Percentiles rank a stretch among this genome's conserved stretches.
Conservation (phyloP, 2,329 filamentous ascomycete species). For the Diaporthe nobilis region DNA sequence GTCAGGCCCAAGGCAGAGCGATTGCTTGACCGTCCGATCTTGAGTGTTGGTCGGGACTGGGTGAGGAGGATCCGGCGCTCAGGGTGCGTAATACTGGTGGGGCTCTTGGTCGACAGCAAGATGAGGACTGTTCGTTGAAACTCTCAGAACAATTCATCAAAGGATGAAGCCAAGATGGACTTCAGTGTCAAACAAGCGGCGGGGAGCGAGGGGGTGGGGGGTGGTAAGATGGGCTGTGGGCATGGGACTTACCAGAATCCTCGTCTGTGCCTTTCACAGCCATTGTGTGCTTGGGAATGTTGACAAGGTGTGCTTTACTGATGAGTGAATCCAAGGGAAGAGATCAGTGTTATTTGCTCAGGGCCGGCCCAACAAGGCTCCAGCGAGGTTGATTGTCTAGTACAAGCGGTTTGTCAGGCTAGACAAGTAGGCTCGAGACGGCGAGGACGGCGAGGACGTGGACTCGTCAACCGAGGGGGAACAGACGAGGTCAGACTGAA, state of each 20-base stretch:
- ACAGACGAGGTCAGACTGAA: not conserved
- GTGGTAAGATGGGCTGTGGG: not conserved
- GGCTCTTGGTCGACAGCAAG: conserved; percentile 42
- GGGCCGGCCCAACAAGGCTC: conserved; percentile 1
- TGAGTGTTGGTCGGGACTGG: conserved; percentile 47
- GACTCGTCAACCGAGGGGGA: not conserved
- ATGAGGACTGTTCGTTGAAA: conserved; percentile 45
- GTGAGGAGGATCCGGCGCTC: conserved; percentile 50
- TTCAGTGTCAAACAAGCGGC: not conserved
- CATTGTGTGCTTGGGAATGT: not conserved
- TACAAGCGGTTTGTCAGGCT: conserved; percentile 16
- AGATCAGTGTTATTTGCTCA: not conserved
- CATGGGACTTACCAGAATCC: conserved; percentile 29
- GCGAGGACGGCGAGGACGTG: not conserved
- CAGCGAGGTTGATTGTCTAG: conserved; percentile 8
- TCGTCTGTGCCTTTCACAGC: conserved; percentile 8
- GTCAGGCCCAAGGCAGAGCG: conserved; percentile 49
- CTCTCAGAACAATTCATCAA: not conserved
- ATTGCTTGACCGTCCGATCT: conserved; percentile 63
- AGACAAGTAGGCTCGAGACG: not conserved
- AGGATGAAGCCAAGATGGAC: not conserved
- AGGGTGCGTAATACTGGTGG: conserved; percentile 35
- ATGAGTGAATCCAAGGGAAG: not conserved
- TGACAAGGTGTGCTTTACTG: not conserved
- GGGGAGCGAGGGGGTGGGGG: too few species aligned